Percentiles rank a stretch among this genome's conserved stretches.
phyloP scores from a whole-genome alignment of 2,329 filamentous ascomycete species.

The Microcera coccophila region DNA sequence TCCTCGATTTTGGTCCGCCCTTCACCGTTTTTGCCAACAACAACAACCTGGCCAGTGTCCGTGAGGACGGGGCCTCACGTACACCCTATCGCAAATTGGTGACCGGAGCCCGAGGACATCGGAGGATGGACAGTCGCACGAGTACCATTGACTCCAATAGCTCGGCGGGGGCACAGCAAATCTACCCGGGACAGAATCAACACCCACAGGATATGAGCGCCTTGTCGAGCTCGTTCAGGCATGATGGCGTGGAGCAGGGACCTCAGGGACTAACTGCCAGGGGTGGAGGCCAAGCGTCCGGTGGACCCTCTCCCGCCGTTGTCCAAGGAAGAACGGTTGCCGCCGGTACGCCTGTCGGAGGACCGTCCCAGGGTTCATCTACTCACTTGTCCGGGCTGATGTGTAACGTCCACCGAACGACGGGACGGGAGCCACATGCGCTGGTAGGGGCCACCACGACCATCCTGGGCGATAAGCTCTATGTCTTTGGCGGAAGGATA shows the following conservation, averaged over 20 bases:
- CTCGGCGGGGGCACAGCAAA: slow-evolving; percentile 33
- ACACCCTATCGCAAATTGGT: slow-evolving; percentile 2
- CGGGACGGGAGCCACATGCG: slow-evolving; percentile 84
- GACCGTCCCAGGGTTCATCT: slow-evolving; percentile 46
- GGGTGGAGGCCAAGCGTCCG: slow-evolving; percentile 52
- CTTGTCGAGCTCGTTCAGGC: slow-evolving; percentile 38
- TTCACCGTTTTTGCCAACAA: slow-evolving; percentile 29
- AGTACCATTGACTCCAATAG: slow-evolving; percentile 48
- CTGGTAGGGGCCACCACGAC: slow-evolving; percentile 94
- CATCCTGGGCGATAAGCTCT: slow-evolving; percentile 89
- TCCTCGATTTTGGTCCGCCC: slow-evolving; percentile 24
- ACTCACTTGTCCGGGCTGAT: slow-evolving; percentile 62
- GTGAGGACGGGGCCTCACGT: slow-evolving; percentile 32
- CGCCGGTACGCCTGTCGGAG: slow-evolving; percentile 31
- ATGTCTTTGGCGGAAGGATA: slow-evolving; percentile 90
- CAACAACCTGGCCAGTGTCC: slow-evolving; percentile 24
- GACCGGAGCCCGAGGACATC: neutral
- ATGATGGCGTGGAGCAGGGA: slow-evolving; percentile 44
- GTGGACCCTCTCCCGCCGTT: slow-evolving; percentile 54
- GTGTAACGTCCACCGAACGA: slow-evolving; percentile 77
- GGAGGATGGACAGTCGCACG: slow-evolving; percentile 39
- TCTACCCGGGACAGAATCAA: slow-evolving; percentile 34
- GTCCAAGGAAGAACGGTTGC: slow-evolving; percentile 32
- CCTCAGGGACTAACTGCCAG: slow-evolving; percentile 47
- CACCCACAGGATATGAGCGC: slow-evolving; percentile 43